Base-by-base conservation (phyloP, 1,284 basidiomycete genomes). In the Hypsizygus ulmarius region DNA sequence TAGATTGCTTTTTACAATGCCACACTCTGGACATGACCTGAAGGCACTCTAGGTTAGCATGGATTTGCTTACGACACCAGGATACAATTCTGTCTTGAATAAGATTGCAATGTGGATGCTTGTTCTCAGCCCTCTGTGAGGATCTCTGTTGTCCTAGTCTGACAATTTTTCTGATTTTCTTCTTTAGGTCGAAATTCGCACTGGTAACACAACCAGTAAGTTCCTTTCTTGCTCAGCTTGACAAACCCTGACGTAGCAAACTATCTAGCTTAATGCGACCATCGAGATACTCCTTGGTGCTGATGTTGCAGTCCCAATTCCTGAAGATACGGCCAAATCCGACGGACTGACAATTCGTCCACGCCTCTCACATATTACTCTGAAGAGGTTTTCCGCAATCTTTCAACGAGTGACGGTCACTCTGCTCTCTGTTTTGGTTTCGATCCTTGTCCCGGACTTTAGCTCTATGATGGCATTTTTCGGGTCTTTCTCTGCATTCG, bases 391-490 rank as follows among this genome's bases (percentile, higher is more conserved):
- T 33, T 67, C 81, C 56, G 69, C 79, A 25, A 68, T 73, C 21
- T 42, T 81, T 41, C 83, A 90, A 60, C 78, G 90, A 40, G 63
- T 86, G 18, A 53, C 69, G 39, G 68, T 93, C 27, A 81, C 86
- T 0, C 55, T 77, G 7, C 56, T 83, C 36, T 77, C 85, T 15
- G 82, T 93, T 14, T 62, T 70, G 21, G 80, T 87, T 30, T 93
- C 91, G 2, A 84, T 95, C 51, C 64, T 84, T 49, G 70, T 97
- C 34, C 94, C 95, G 1, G 81, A 90, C 46, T 97, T 97, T 64
- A 87, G 87, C 55, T 79, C 84, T 16, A 79, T 94, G 63, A 95
- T 97, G 91, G 89, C 89, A 10, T 92, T 95, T 64, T 72, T 96
- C 30, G 93, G 94, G 3, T 85, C 86, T 27, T 94, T 93, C 65